A percentile compares a stretch with the other conserved stretches of the same genome.
These are phyloP conservation scores for Rubroboletus pulcherrimus DNA, from an alignment of 768 basidiomycete species.

Conservation along the genomic window DNA sequence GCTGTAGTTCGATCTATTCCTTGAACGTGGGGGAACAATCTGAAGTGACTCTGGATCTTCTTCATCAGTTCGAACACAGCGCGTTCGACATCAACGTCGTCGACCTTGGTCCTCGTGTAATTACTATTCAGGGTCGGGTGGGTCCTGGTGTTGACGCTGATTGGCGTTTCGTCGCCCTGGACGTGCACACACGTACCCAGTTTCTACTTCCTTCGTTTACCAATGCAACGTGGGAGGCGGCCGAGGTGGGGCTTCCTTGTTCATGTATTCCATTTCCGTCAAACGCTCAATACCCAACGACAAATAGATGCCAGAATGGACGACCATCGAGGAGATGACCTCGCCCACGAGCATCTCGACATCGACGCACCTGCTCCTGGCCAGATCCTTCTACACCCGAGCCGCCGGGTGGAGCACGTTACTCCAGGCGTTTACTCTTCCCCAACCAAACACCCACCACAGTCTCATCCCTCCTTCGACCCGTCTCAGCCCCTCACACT, in stretches of 20 bases:
- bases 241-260: background rate
- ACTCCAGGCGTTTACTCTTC: constrained; percentile 15
- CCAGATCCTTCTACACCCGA: background rate
- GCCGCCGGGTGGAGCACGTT: constrained; percentile 1
- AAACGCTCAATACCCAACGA: background rate
- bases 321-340: background rate
- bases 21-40: constrained; percentile 1
- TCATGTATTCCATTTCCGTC: background rate
- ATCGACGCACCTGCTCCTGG: constrained; percentile 18
- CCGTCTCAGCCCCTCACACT: constrained; percentile 10
- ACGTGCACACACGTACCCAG: constrained; percentile 12
- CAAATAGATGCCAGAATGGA: background rate
- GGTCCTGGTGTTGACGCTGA: background rate
- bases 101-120: constrained; percentile 15
- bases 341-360: constrained; percentile 12
- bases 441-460: background rate
- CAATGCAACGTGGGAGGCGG: background rate
- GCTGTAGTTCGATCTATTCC: constrained; percentile 7
- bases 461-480: background rate
- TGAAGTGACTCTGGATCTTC: constrained; percentile 7
- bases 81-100: background rate
- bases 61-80: constrained; percentile 10
- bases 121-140: constrained; percentile 2
- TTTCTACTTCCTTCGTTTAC: background rate
- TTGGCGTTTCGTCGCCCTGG: constrained; percentile 8